These are phyloP conservation scores for Bisporella sp. DNA, from an alignment of 2,329 filamentous ascomycete species.

Conservation along the genomic window DNA sequence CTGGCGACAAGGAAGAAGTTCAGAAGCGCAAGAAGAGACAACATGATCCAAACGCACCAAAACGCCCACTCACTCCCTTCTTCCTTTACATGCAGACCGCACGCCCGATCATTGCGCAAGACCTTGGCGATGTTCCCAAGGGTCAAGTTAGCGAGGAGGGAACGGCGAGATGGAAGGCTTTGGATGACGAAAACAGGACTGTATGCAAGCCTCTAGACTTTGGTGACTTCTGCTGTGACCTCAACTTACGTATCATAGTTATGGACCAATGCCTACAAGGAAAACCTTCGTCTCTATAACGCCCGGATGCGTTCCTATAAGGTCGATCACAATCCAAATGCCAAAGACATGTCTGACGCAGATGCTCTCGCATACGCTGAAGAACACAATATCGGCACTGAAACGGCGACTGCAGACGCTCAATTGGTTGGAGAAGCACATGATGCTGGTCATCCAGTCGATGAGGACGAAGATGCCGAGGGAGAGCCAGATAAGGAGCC, in stretches of 20 bases:
- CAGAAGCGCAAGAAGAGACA: conserved; percentile 86
- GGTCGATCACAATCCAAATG: conserved; percentile 44
- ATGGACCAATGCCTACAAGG: conserved; percentile 62
- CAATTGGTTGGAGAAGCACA: conserved; percentile 46
- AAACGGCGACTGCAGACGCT: conserved; percentile 25
- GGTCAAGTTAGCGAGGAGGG: conserved; percentile 85
- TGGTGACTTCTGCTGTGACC: not conserved
- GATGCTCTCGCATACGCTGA: conserved; percentile 57
- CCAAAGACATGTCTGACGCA: conserved; percentile 54
- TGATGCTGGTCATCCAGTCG: conserved; percentile 13
- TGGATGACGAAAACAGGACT: conserved; percentile 66
- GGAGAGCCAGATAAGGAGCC: conserved; percentile 37
- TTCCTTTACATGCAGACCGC: conserved; percentile 92
- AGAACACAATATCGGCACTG: conserved; percentile 45
- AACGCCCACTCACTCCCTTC: conserved; percentile 88
- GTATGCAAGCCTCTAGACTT: conserved; percentile 25
- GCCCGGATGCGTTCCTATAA: conserved; percentile 60
- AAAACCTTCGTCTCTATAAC: conserved; percentile 60
- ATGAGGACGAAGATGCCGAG: conserved; percentile 32
- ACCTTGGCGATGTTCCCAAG: conserved; percentile 71
- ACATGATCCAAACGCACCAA: conserved; percentile 88
- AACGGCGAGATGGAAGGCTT: conserved; percentile 75
- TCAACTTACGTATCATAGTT: conserved; percentile 14
- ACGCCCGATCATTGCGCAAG: conserved; percentile 71
- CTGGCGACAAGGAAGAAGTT: conserved; percentile 56